phyloP scores from a whole-genome alignment of 139 green algal genomes.

The Chlorella sp. region DNA sequence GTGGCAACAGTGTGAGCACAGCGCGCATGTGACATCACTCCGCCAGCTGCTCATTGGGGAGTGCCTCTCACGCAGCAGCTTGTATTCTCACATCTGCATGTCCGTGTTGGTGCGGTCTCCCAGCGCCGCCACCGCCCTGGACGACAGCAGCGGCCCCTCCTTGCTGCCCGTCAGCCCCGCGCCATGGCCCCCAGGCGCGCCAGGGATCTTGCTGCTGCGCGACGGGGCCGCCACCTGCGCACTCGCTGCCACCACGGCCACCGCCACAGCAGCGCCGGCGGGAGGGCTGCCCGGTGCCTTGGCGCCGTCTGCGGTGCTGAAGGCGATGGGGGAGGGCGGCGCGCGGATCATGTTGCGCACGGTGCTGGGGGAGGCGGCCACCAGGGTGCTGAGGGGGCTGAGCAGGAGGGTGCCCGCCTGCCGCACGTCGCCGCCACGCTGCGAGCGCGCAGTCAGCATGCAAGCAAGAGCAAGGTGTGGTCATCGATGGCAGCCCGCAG shows the following conservation, averaged over 20 bases:
- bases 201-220: background rate
- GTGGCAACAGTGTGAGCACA: too few species aligned
- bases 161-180: background rate
- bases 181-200: background rate
- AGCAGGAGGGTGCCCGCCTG: background rate
- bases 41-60: too few species aligned
- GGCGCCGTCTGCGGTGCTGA: background rate
- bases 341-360: background rate
- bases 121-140: background rate
- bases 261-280: too few species aligned
- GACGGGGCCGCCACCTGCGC: too few species aligned
- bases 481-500: too few species aligned
- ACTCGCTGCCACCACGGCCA: too few species aligned
- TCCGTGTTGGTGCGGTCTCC: background rate
- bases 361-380: background rate
- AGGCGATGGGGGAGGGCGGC: background rate
- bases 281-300: background rate
- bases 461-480: background rate
- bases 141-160: background rate
- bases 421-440: conserved; percentile 2
- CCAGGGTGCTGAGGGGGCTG: background rate
- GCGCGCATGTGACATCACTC: too few species aligned
- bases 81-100: too few species aligned
- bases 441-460: too few species aligned
- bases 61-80: too few species aligned